A percentile compares a stretch with the other conserved stretches of the same genome.
These are phyloP conservation scores for Ascochyta pisi DNA, from an alignment of 2,329 filamentous ascomycete genomes.

Conservation along the genomic window DNA sequence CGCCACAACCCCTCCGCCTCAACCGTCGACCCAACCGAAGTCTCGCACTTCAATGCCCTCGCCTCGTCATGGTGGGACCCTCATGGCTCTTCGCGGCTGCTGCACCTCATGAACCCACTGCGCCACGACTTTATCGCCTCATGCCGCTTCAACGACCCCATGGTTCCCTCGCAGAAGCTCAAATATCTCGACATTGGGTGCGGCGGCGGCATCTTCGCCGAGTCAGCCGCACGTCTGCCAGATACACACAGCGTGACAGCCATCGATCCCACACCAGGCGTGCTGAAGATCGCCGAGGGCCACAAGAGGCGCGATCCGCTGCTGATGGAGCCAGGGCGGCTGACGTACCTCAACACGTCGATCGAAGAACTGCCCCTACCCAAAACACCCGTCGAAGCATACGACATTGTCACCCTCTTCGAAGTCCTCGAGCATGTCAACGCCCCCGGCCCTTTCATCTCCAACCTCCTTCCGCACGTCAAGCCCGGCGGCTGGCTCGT, in stretches of 20 bases:
- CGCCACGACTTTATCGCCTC: constrained; percentile 70
- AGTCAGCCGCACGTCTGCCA: constrained; percentile 76
- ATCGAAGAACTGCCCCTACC: constrained; percentile 70
- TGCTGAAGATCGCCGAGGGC: constrained; percentile 75
- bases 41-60: constrained; percentile 93
- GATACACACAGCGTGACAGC: constrained; percentile 71
- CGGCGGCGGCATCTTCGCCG: constrained; percentile 95
- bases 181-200: constrained; percentile 92
- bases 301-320: constrained; percentile 78
- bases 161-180: constrained; percentile 51
- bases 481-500: constrained; percentile 92
- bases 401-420: constrained; percentile 86
- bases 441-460: constrained; percentile 75
- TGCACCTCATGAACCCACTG: constrained; percentile 97
- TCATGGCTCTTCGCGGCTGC: constrained; percentile 85
- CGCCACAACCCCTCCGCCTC: constrained; percentile 29
- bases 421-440: constrained; percentile 96
- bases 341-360: constrained; percentile 77
- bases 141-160: constrained; percentile 13
- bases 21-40: constrained; percentile 78
- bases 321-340: constrained; percentile 61
- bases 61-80: constrained; percentile 98
- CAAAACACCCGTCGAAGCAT: constrained; percentile 53
- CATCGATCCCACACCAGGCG: constrained; percentile 78
- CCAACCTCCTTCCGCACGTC: constrained; percentile 74